phyloP scores from a whole-genome alignment of 176 grass and related monocot genomes.

The Dactylis glomerata region DNA sequence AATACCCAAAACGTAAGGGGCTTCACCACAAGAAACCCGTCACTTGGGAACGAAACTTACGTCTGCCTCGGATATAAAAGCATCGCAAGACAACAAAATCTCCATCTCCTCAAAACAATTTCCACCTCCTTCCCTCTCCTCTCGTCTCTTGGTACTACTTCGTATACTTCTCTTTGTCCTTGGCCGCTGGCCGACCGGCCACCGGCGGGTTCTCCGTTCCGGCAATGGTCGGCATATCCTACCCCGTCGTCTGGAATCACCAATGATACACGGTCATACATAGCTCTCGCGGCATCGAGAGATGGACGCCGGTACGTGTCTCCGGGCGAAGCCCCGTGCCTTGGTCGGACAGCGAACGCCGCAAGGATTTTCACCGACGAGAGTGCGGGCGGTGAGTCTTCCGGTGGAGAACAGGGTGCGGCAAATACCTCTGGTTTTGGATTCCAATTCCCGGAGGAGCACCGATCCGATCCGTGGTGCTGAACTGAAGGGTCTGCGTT shows the following conservation, averaged over 20 bases:
- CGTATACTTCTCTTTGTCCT: neutral
- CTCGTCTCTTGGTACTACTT: neutral
- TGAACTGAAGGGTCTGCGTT: constrained; percentile 16
- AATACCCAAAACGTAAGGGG: neutral
- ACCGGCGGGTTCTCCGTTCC: neutral
- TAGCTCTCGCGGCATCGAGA: neutral
- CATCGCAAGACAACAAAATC: neutral
- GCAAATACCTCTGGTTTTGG: neutral
- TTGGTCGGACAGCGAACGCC: constrained; percentile 10
- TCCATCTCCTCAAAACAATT: neutral
- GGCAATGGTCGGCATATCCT: neutral
- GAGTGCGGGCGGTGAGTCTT: neutral
- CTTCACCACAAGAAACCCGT: neutral
- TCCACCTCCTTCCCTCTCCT: neutral
- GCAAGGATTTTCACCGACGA: neutral
- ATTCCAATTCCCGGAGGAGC: neutral
- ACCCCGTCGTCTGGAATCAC: neutral
- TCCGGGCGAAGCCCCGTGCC: constrained; percentile 18
- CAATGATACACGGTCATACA: neutral
- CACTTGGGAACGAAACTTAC: neutral
- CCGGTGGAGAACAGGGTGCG: neutral
- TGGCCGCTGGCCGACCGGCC: neutral
- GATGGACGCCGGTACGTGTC: constrained; percentile 43
- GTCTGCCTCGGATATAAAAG: constrained; percentile 25
- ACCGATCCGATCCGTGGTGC: neutral